Base-by-base conservation (phyloP, 768 basidiomycete species). In the Phlebiopsis gigantea region DNA sequence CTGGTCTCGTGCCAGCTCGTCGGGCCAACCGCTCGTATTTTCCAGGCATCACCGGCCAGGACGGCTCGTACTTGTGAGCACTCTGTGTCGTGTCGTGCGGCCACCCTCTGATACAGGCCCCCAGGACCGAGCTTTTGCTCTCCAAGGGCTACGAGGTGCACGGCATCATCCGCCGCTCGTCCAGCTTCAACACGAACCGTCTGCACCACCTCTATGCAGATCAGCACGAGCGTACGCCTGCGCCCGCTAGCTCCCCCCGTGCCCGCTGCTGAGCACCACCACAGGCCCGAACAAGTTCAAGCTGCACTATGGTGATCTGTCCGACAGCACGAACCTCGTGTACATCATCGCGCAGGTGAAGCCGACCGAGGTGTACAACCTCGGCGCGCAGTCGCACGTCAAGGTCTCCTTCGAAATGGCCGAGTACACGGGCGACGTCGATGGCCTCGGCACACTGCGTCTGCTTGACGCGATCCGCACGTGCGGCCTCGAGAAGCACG, bases 361-460 rank as follows among this genome's bases (percentile, higher is more conserved):
- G 71, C 95, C 95, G 1, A 87, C 93, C 21, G 96, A 98, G 74
- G 87, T 98, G 59, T 98, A 97, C 83, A 98, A 98, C 72, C 87
- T 98, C 52, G 95, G 93, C 45, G 95, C 95, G 15, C 95, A 98
- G 72, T 93, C 91, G 43, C 95, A 98, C 75, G 95, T 98, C 77
- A 98, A 98, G 73, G 95, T 98, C 62, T 97, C 94, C 25, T 98
- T 98, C 71, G 96, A 98, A 73, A 96, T 98, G 93, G 92, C 95
- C 24, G 95, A 98, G 73, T 98, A 98, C 76, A 98, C 96, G 0
- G 94, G 91, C 50, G 96, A 98, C 67, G 95, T 98, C 48, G 95
- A 98, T 65, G 95, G 87, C 7, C 79, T 98, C 41, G 95, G 95
- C 53, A 98, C 95, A 5, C 83, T 98, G 47, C 91, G 95, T 63